Conservation (phyloP, 371 early-diverging fungal species). For the Mucor ambiguus region DNA sequence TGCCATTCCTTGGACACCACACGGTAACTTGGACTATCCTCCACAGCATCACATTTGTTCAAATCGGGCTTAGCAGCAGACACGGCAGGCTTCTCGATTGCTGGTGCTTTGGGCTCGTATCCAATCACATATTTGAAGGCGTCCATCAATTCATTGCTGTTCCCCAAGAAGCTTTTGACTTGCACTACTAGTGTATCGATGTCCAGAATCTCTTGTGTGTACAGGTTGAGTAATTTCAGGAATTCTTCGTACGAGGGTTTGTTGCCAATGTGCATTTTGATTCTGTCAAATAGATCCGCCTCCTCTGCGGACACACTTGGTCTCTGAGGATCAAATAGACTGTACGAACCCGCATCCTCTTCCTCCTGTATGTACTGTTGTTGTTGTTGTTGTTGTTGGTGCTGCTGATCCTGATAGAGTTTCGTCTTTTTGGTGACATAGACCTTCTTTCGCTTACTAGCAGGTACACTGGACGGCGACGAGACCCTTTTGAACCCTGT, state of each 20-base stretch:
- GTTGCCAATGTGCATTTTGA: slow-evolving; percentile 79
- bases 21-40: slow-evolving; percentile 68
- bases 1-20: slow-evolving; percentile 61
- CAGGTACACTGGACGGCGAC: not conserved
- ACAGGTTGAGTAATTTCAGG: slow-evolving; percentile 92
- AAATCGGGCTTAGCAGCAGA: slow-evolving; percentile 58
- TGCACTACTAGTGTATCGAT: slow-evolving; percentile 75
- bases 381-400: not conserved
- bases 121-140: slow-evolving; percentile 93
- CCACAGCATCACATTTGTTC: slow-evolving; percentile 30
- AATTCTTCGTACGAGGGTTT: slow-evolving; percentile 91
- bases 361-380: slow-evolving; percentile 12
- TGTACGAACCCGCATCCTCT: not conserved
- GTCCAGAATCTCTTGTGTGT: slow-evolving; percentile 91
- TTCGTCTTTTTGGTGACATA: not conserved
- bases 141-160: slow-evolving; percentile 74
- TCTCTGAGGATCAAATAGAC: slow-evolving; percentile 46
- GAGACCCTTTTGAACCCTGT: not conserved
- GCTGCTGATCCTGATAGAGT: not conserved
- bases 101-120: slow-evolving; percentile 65
- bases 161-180: slow-evolving; percentile 73
- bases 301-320: slow-evolving; percentile 65
- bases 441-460: slow-evolving; percentile 11
- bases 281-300: slow-evolving; percentile 85
- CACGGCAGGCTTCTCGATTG: slow-evolving; percentile 31